Conservation (phyloP, 2,329 filamentous ascomycete species). For the Didymosphaeria variabile region DNA sequence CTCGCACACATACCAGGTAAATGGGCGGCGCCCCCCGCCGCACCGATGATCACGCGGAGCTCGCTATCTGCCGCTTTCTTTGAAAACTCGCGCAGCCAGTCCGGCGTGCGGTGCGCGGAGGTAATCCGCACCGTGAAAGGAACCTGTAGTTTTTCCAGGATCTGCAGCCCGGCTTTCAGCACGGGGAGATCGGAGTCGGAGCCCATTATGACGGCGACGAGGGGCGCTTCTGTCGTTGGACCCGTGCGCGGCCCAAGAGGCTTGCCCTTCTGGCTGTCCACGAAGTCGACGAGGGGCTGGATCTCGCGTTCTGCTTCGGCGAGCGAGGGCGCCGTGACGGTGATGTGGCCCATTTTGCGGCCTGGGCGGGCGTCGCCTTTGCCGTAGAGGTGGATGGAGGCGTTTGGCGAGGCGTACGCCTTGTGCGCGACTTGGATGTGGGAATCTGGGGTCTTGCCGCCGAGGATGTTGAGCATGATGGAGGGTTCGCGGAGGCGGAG, state of each 20-base stretch:
- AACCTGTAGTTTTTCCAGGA: slow-evolving; percentile 75
- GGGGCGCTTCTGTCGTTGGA: slow-evolving; percentile 52
- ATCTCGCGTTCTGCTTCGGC: slow-evolving; percentile 72
- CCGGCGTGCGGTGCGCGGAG: slow-evolving; percentile 69
- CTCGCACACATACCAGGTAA: slow-evolving; percentile 62
- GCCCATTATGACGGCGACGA: slow-evolving; percentile 84
- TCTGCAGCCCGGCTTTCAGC: slow-evolving; percentile 70
- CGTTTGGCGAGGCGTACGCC: slow-evolving; percentile 67
- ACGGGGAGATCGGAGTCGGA: slow-evolving; percentile 80
- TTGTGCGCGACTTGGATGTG: slow-evolving; percentile 67
- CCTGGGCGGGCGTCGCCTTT: slow-evolving; percentile 84
- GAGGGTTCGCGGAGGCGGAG: slow-evolving; percentile 67
- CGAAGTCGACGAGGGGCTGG: slow-evolving; percentile 73
- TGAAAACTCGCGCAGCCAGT: slow-evolving; percentile 58
- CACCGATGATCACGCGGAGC: slow-evolving; percentile 59
- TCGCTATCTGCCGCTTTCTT: slow-evolving; percentile 48
- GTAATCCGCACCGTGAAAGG: slow-evolving; percentile 79
- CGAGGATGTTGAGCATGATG: slow-evolving; percentile 85
- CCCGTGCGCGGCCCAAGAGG: slow-evolving; percentile 31
- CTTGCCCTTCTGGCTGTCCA: slow-evolving; percentile 63
- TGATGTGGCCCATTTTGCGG: slow-evolving; percentile 96
- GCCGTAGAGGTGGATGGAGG: slow-evolving; percentile 86
- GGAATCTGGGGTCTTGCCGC: slow-evolving; percentile 71
- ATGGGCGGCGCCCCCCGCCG: slow-evolving; percentile 61
- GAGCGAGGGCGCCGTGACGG: slow-evolving; percentile 75